phyloP scores from a whole-genome alignment of 371 early-diverging fungal genomes.

The Mortierella sp. region DNA sequence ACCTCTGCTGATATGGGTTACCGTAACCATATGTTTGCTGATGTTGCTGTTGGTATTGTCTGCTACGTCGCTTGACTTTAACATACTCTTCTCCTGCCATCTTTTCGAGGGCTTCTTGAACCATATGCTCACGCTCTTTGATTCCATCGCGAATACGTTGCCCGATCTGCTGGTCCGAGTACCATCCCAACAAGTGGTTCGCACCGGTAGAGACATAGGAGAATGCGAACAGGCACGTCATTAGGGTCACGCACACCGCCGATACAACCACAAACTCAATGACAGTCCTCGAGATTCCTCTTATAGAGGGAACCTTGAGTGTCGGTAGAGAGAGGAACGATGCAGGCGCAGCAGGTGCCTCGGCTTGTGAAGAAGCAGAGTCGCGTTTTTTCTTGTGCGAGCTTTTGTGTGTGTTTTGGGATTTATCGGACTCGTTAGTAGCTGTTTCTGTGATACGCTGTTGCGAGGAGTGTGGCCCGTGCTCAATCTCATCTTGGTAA shows the following conservation, averaged over 20 bases:
- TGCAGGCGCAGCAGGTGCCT: not conserved
- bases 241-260: constrained; percentile 31
- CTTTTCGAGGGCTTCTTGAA: constrained; percentile 49
- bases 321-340: constrained; percentile 18
- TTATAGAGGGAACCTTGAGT: constrained; percentile 35
- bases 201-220: constrained; percentile 46
- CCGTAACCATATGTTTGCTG: constrained; percentile 4
- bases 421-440: not conserved
- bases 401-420: not conserved
- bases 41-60: constrained; percentile 26
- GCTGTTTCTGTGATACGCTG: not conserved
- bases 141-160: constrained; percentile 48
- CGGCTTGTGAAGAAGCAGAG: not conserved
- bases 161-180: constrained; percentile 42
- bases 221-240: constrained; percentile 41
- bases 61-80: constrained; percentile 41
- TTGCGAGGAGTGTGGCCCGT: not conserved
- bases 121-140: constrained; percentile 41
- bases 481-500: not conserved
- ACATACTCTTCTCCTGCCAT: constrained; percentile 54
- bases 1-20: constrained; percentile 12
- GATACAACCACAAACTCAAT: constrained; percentile 34
- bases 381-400: not conserved
- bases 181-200: constrained; percentile 46
- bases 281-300: constrained; percentile 22